Evolutionary conservation across 2,329 filamentous ascomycete genomes (phyloP).

Genomic region (Colletotrichum caudatum): DNA sequence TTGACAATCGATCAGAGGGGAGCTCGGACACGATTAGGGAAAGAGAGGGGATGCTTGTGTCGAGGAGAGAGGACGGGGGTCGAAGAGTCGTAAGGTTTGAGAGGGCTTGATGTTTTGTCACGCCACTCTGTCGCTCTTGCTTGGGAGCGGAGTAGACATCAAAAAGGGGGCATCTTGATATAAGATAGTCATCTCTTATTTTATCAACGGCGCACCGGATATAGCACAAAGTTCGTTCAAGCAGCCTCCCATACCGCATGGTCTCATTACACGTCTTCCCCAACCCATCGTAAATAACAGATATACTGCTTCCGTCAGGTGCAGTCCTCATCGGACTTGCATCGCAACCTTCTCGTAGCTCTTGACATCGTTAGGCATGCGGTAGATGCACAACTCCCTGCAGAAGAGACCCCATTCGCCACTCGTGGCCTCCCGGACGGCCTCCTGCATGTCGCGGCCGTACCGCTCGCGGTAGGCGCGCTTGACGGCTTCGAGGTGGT

Average conservation of each 20-base stretch:
- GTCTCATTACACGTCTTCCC: constrained; percentile 29
- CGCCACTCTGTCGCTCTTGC: too few relatives aligned
- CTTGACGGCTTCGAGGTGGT: constrained; percentile 85
- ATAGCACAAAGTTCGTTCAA: constrained; percentile 20
- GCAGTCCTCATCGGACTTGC: constrained; percentile 6
- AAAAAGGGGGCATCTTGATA: background rate
- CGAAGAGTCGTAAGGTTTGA: constrained; percentile 3
- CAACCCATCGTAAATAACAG: background rate
- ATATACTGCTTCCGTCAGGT: too few relatives aligned
- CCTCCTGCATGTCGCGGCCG: constrained; percentile 77
- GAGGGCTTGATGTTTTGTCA: background rate
- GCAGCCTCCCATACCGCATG: constrained; percentile 23
- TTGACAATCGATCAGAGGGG: constrained; percentile 21
- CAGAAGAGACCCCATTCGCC: constrained; percentile 85
- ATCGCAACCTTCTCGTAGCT: constrained; percentile 59
- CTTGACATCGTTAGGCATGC: constrained; percentile 71
- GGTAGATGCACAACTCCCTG: constrained; percentile 73
- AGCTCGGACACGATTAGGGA: constrained; percentile 24
- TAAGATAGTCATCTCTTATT: background rate
- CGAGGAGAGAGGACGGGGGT: constrained; percentile 10
- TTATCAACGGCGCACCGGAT: background rate
- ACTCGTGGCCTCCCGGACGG: constrained; percentile 80
- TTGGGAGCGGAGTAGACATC: background rate
- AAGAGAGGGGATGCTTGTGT: background rate
- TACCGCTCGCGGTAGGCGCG: constrained; percentile 84